phyloP scores from a whole-genome alignment of 768 basidiomycete species.

The Sarcodon aspratus region DNA sequence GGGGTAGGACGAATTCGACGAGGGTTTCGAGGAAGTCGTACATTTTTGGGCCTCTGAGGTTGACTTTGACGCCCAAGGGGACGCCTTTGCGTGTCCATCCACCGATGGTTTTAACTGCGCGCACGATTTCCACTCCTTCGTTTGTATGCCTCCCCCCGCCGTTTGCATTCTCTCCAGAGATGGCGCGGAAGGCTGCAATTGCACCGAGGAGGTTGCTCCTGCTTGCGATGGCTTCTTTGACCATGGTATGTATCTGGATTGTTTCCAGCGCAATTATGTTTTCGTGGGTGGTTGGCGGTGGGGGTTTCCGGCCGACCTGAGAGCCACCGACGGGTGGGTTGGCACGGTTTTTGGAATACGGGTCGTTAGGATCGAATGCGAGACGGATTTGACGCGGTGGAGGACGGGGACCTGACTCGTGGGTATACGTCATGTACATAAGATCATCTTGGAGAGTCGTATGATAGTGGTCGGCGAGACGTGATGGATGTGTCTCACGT shows the following conservation, averaged over 20 bases:
- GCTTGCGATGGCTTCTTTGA: constrained; percentile 66
- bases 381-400: constrained; percentile 49
- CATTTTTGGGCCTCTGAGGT: constrained; percentile 85
- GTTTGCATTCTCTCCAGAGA: constrained; percentile 72
- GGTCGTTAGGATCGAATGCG: constrained; percentile 65
- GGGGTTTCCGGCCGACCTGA: constrained; percentile 49
- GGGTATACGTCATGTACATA: constrained; percentile 91
- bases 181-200: constrained; percentile 77
- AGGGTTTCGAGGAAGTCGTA: constrained; percentile 86
- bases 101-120: constrained; percentile 52
- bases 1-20: constrained; percentile 90
- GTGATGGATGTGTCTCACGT: constrained; percentile 60
- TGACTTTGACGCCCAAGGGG: constrained; percentile 84
- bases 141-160: constrained; percentile 62
- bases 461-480: constrained; percentile 79
- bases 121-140: constrained; percentile 71
- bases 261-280: constrained; percentile 71
- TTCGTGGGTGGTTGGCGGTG: constrained; percentile 53
- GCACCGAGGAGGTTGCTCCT: constrained; percentile 70
- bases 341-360: constrained; percentile 70
- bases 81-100: constrained; percentile 80
- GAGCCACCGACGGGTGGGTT: constrained; percentile 67
- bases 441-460: constrained; percentile 74
- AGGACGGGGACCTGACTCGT: constrained; percentile 46
- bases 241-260: constrained; percentile 79